A percentile compares a stretch with the other conserved stretches of the same genome.
phyloP scores from a whole-genome alignment of 495 filamentous ascomycete genomes.

The Trichoderma gamsii region DNA sequence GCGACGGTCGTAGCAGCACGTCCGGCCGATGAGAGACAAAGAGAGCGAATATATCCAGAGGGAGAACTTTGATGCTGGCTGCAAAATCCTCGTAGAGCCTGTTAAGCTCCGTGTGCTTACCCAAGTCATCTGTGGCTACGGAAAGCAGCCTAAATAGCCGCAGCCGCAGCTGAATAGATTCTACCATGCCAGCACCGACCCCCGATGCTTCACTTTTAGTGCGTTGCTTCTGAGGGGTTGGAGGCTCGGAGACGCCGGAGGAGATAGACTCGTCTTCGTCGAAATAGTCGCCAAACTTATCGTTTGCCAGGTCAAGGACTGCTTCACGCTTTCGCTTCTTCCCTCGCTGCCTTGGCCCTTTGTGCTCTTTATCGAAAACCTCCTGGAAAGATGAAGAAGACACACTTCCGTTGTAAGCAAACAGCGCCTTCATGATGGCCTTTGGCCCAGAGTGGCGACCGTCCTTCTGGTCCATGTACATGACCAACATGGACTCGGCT shows the following conservation, averaged over 20 bases:
- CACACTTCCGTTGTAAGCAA: conserved; percentile 33
- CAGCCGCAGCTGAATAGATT: conserved; percentile 57
- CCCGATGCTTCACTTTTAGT: conserved; percentile 7
- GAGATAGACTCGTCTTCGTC: conserved; percentile 33
- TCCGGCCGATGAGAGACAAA: conserved; percentile 51
- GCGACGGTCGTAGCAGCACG: conserved; percentile 42
- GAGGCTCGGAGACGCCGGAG: conserved; percentile 29
- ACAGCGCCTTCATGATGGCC: conserved; percentile 39
- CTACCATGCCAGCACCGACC: conserved; percentile 38
- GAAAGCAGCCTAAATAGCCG: conserved; percentile 48
- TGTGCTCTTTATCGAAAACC: conserved; percentile 44
- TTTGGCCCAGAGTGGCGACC: conserved; percentile 36
- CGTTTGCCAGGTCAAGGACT: conserved; percentile 42
- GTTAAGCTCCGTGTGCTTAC: conserved; percentile 42
- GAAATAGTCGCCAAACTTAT: conserved; percentile 39
- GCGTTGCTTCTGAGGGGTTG: conserved; percentile 27
- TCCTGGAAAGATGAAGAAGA: conserved; percentile 38
- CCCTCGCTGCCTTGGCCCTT: conserved; percentile 25
- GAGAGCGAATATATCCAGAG: conserved; percentile 65
- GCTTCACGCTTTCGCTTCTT: conserved; percentile 50
- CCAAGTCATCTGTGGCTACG: conserved; percentile 24
- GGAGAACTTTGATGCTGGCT: conserved; percentile 58
- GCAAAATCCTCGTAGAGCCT: conserved; percentile 64
- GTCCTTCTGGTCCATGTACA: conserved; percentile 34
- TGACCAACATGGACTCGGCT: conserved; percentile 27